These are phyloP conservation scores for Pseudomicrostroma phylloplanum DNA, from an alignment of 1,284 basidiomycete species.

Conservation along the genomic window DNA sequence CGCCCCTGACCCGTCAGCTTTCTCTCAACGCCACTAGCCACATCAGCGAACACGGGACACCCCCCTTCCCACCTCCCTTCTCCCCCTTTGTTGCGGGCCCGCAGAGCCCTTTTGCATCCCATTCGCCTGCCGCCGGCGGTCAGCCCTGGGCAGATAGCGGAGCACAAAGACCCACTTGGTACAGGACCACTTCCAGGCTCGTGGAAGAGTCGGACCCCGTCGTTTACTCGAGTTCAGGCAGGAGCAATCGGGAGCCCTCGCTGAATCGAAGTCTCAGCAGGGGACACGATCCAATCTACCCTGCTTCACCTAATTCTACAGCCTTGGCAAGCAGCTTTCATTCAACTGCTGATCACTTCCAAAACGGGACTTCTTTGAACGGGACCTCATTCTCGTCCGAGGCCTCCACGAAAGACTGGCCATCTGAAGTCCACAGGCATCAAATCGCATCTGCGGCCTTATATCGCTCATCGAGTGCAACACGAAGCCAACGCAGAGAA, in stretches of 20 bases:
- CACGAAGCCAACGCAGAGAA: background rate
- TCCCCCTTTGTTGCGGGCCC: background rate
- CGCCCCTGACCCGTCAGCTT: too few relatives aligned
- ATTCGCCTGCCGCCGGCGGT: background rate
- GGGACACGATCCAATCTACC: background rate
- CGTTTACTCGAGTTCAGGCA: background rate
- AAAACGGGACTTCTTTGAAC: background rate
- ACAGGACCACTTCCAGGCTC: background rate
- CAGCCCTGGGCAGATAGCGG: background rate
- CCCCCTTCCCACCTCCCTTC: background rate
- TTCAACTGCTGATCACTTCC: background rate
- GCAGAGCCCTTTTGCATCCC: background rate
- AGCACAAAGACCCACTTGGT: background rate
- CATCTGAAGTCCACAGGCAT: background rate
- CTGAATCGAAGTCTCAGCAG: conserved; percentile 2
- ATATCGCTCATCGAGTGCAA: background rate
- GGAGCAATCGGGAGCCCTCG: background rate
- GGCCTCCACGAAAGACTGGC: background rate
- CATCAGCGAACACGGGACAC: background rate
- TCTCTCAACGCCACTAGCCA: too few relatives aligned
- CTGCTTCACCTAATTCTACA: background rate
- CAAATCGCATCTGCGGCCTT: background rate
- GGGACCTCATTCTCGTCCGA: background rate
- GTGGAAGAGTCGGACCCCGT: conserved; percentile 2
- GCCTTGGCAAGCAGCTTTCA: background rate